Evolutionary conservation across 2,329 filamentous ascomycete species (phyloP), one percentile per base, ranked within the genome.

Genomic region (Fusarium staphyleae): DNA sequence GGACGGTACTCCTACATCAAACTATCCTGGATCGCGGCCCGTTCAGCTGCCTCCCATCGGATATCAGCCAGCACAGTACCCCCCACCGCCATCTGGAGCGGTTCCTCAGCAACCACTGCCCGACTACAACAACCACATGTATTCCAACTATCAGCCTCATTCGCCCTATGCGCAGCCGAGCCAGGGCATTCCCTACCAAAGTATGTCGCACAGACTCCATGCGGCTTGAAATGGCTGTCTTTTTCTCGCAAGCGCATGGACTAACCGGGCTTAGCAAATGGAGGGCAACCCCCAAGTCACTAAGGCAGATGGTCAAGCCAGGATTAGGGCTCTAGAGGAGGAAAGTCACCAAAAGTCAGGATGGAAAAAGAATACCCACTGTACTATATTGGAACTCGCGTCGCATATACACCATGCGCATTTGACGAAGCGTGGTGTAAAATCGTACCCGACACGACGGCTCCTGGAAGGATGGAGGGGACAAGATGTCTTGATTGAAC

Each of bases 1-100:
- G 4, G 72, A 75, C 50, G 75, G 71, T 26, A 68, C 77, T 39
- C 78, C 71, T 39, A 79, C 74, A 72, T 85, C 76, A 71, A 82
- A 77, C 37, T 81, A 87, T 75, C 70, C 81, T 62, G 80, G 82
- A 39, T 80, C 84, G 35, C 81, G 87, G 35, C 70, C 76, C 14
- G 80, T 84, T 50, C 89, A 91, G 67, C 78, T 92, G 24, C 89
- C 89, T 37, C 89, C 89, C 2, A 90, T 92, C 67, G 87, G 87
- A 11, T 93, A 91, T 67, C 84, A 88, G 67, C 78, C 84, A 24
- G 70, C 79, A 52, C 86, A 88, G 66, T 91, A 91, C 67, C 82
- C 86, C 33, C 80, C 84, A n/a, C 84, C 86, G 13, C 80, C 84
- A 1, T 77, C 80, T 12, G 77, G 75, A 2, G 77, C 76, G 18